These are phyloP conservation scores for Colletotrichum kahawae DNA, from an alignment of 2,329 filamentous ascomycete species.

Conservation along the genomic window DNA sequence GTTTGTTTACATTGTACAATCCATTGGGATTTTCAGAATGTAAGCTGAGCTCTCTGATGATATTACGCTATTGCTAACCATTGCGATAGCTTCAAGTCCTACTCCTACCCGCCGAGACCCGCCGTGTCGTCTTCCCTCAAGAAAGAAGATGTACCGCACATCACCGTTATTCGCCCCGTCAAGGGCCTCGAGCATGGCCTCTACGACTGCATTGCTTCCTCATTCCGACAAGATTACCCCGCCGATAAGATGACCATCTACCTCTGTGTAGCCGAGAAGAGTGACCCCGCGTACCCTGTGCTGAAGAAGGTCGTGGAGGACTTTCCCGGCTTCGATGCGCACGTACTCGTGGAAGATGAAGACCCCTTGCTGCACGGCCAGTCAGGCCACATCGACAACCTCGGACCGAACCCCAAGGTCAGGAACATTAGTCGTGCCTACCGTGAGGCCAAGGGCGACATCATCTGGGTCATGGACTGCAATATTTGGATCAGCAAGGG, in stretches of 20 bases:
- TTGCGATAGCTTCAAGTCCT: constrained; percentile 53
- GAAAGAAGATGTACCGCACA: constrained; percentile 69
- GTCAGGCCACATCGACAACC: constrained; percentile 54
- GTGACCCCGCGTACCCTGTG: constrained; percentile 79
- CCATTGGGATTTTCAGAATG: constrained; percentile 62
- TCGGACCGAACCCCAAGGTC: constrained; percentile 98
- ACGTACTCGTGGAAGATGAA: constrained; percentile 80
- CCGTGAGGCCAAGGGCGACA: constrained; percentile 82
- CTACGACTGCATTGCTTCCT: constrained; percentile 90
- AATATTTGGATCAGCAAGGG: constrained; percentile 90
- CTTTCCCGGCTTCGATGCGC: constrained; percentile 74
- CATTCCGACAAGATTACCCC: constrained; percentile 84
- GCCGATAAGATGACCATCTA: constrained; percentile 75
- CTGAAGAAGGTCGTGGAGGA: constrained; percentile 75
- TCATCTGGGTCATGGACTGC: constrained; percentile 95
- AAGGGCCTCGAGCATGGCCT: constrained; percentile 90
- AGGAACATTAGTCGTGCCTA: constrained; percentile 95
- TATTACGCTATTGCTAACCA: not conserved
- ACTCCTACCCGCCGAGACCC: constrained; percentile 52
- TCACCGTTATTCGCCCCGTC: constrained; percentile 91
- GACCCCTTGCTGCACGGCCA: constrained; percentile 71
- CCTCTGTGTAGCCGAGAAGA: constrained; percentile 78
- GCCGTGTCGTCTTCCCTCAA: constrained; percentile 57
- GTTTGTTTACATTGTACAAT: constrained; percentile 58
- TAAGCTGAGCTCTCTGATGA: constrained; percentile 34